Percentiles rank a stretch among this genome's conserved stretches.
These are phyloP conservation scores for Colletotrichum tabaci DNA, from an alignment of 2,329 filamentous ascomycete genomes.

Conservation along the genomic window DNA sequence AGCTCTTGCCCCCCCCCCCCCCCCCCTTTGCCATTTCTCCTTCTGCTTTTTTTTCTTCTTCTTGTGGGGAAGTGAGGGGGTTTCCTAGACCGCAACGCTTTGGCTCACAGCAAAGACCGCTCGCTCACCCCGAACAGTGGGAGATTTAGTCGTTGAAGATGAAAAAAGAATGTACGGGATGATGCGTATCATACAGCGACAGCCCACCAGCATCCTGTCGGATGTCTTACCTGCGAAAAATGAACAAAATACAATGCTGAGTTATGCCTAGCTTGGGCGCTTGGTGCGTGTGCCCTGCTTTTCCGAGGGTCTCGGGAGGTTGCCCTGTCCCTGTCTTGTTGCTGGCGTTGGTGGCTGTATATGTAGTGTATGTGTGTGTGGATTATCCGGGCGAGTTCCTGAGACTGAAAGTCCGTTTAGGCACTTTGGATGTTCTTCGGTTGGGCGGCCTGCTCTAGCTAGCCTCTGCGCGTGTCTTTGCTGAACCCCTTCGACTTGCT, in stretches of 20 bases:
- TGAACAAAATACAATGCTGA: neutral
- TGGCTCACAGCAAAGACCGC: neutral
- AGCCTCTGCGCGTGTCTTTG: neutral
- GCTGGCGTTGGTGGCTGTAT: neutral
- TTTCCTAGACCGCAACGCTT: no score
- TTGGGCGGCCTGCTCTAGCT: no score
- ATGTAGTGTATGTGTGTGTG: neutral
- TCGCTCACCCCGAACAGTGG: neutral
- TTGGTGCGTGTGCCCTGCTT: slow-evolving; percentile 6
- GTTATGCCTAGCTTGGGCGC: neutral
- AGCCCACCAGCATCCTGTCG: neutral
- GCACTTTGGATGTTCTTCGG: neutral
- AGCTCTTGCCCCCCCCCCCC: neutral
- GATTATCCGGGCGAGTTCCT: neutral
- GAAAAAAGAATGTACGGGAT: neutral
- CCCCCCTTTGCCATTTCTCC: no score
- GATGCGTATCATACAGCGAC: neutral
- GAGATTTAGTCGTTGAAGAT: neutral
- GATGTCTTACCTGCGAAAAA: neutral
- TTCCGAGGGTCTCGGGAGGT: slow-evolving; percentile 3
- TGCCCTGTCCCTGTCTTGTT: slow-evolving; percentile 30
- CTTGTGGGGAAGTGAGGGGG: no score
- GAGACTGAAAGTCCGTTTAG: slow-evolving; percentile 13
- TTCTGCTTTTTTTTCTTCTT: no score
- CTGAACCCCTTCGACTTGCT: neutral